Evolutionary conservation across 176 grass and related monocot genomes (phyloP), one percentile per base, ranked within the genome.

Genomic region (Musa schizocarpa): DNA sequence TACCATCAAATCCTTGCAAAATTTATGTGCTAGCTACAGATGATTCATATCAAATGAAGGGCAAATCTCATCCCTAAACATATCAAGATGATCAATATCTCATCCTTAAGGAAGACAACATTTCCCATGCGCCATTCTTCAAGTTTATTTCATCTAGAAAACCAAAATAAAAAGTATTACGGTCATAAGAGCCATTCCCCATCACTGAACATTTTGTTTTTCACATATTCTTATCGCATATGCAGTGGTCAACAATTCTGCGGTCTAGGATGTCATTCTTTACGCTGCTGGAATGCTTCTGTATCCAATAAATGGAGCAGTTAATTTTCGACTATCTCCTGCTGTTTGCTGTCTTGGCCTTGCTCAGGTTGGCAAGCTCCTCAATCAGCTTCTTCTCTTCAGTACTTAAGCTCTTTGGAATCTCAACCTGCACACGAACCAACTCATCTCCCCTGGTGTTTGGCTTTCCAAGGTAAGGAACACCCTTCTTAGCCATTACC

Each of bases 401-500:
- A 2, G 73, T 84, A 69, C 90, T 99, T 65, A 94, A 86, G 75
- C 86, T 83, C 80, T 99, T 99, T 13, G 95, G 95, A 82, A 99
- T 99, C 74, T 99, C 95, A 10, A 99, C 95, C 80, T 94, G 95
- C 52, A 99, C 88, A 58, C 95, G 90, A 52, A 99, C 90, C 22
- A 99, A 82, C 83, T 99, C 86, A 76, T 99, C 95, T 70, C 91
- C 95, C n/a, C 86, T 83, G 56, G 84, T 71, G 80, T 87, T 94
- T 54, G 95, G 80, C 81, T 99, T 99, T 14, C 95, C 95, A 59
- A 94, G 89, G 65, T 87, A 88, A 0, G 90, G 95, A 17, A 94
- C 95, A 54, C 95, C 95, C 74, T 99, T 94, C 82, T 99, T 99
- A 1, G 95, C 92, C 95, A 99, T 94, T 10, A 99, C 95, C 50